Percentiles rank a stretch among this genome's conserved stretches.
Evolutionary conservation across 2,329 filamentous ascomycete genomes (phyloP).

Genomic region (Didymellaceae sp.): DNA sequence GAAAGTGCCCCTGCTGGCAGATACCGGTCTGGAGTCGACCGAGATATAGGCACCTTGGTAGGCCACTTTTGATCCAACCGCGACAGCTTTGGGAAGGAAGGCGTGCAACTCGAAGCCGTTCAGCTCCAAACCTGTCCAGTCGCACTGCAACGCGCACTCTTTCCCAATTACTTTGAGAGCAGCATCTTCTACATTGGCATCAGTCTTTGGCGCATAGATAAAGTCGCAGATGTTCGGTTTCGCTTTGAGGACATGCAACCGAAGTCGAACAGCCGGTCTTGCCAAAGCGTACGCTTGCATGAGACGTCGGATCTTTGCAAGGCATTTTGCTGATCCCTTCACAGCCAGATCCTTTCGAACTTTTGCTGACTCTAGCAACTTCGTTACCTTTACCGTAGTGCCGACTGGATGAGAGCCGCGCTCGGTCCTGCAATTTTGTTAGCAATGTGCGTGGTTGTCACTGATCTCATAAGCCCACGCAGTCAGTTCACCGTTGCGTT

Average conservation of each 20-base stretch:
- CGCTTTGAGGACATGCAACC: conserved; percentile 64
- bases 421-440: conserved; percentile 29
- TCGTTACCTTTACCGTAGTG: conserved; percentile 68
- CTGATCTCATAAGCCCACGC: conserved; percentile 39
- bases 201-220: conserved; percentile 66
- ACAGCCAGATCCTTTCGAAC: conserved; percentile 66
- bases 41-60: conserved; percentile 65
- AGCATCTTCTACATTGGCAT: conserved; percentile 62
- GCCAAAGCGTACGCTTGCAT: conserved; percentile 71
- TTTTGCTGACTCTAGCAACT: conserved; percentile 66
- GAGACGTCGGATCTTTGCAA: conserved; percentile 65
- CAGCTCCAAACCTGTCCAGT: conserved; percentile 47
- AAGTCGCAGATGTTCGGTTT: conserved; percentile 61
- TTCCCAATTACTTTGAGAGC: conserved; percentile 68
- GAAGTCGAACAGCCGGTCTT: conserved; percentile 66
- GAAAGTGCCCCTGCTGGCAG: conserved; percentile 59
- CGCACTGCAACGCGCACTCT: conserved; percentile 62
- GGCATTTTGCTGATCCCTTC: conserved; percentile 64
- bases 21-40: conserved; percentile 71
- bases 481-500: conserved; percentile 56
- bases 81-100: conserved; percentile 62
- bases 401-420: conserved; percentile 66
- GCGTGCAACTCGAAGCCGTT: conserved; percentile 60
- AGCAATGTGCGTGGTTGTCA: background rate
- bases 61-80: conserved; percentile 50